Conservation (phyloP, 495 filamentous ascomycete species). For the Lasiosphaeria ovina region DNA sequence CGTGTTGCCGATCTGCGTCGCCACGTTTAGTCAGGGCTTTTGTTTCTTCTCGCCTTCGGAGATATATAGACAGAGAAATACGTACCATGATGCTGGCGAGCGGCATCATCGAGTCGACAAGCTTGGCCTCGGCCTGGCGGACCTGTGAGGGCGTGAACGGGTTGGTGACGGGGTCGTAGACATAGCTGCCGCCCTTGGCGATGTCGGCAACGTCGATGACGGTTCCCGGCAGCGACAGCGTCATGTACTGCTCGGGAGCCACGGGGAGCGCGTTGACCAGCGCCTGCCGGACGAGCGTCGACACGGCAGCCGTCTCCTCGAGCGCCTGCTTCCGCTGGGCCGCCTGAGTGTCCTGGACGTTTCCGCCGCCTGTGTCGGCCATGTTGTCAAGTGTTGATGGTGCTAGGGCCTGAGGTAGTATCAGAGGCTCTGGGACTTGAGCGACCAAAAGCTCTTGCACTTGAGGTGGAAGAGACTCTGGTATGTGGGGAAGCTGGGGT, state of each 20-base stretch:
- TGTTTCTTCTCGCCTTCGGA: neutral
- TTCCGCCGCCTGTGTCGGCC: too few species aligned
- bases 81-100: neutral
- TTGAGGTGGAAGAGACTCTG: too few species aligned
- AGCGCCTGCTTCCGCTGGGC: too few species aligned
- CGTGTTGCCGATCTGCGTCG: neutral
- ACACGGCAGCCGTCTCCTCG: too few species aligned
- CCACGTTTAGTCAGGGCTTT: neutral
- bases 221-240: neutral
- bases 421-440: too few species aligned
- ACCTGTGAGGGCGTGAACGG: neutral
- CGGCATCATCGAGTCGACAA: neutral
- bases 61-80: neutral
- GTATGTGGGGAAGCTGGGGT: too few species aligned
- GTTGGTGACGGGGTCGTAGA: neutral
- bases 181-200: neutral
- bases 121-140: neutral
- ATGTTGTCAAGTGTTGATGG: too few species aligned
- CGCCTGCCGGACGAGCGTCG: too few species aligned
- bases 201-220: neutral
- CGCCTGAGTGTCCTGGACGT: too few species aligned
- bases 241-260: conserved; percentile 6
- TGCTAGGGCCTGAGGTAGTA: too few species aligned
- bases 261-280: neutral
- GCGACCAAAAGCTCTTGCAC: too few species aligned